Conservation (phyloP, 2,329 filamentous ascomycete species). For the Leptographium radiaticola region DNA sequence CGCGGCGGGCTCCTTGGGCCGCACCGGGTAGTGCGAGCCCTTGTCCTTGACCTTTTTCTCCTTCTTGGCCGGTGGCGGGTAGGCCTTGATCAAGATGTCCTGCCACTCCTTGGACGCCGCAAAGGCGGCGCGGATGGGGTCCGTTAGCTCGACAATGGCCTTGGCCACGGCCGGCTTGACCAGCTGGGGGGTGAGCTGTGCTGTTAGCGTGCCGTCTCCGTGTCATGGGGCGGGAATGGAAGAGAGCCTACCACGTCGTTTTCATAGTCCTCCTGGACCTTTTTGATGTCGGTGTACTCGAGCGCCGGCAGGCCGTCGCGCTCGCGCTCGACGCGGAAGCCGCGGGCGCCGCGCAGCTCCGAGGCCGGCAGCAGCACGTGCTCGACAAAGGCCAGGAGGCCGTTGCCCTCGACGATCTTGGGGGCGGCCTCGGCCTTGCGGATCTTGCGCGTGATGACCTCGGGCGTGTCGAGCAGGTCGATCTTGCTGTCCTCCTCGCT, state of each 20-base stretch:
- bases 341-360: constrained; percentile 44
- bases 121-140: constrained; percentile 65
- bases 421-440: constrained; percentile 73
- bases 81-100: constrained; percentile 61
- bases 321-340: constrained; percentile 55
- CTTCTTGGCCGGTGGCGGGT: constrained; percentile 56
- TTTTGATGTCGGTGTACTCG: constrained; percentile 62
- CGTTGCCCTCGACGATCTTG: constrained; percentile 69
- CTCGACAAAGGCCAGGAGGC: constrained; percentile 75
- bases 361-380: constrained; percentile 71
- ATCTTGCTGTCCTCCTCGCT: constrained; percentile 74
- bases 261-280: constrained; percentile 68
- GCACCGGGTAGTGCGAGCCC: constrained; percentile 13
- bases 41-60: constrained; percentile 29
- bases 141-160: constrained; percentile 60
- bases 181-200: constrained; percentile 63
- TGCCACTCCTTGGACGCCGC: constrained; percentile 67
- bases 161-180: constrained; percentile 74
- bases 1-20: constrained; percentile 9
- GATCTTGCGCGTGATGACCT: constrained; percentile 67
- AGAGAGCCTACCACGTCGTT: constrained; percentile 42
- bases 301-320: constrained; percentile 58
- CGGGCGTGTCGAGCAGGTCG: constrained; percentile 72
- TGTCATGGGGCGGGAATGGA: neutral
- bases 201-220: constrained; percentile 19